Evolutionary conservation across 2,329 filamentous ascomycete species (phyloP), one percentile per base, ranked within the genome.

Genomic region (Calycina herbarum): DNA sequence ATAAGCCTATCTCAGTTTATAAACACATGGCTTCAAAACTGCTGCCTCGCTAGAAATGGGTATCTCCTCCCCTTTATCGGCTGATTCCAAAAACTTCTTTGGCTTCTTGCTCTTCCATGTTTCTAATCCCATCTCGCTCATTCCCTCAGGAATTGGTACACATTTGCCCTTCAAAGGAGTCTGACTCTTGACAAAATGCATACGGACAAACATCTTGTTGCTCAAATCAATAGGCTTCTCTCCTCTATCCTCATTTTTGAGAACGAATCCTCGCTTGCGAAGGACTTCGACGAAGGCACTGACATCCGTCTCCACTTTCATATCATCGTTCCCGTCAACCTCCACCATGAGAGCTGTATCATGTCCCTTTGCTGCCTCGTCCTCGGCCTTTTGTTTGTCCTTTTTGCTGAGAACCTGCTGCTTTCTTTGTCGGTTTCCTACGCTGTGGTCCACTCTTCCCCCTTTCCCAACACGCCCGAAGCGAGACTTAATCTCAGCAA

Each of bases 161-260:
- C 90, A 87, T 80, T 96, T 96, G 29, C 93, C 93, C 76, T 88
- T 89, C 1, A 83, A 83, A 0, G 94, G 90, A 57, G 87, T 81
- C 24, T 87, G 87, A n/a, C 85, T 87, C 81, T 98, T 99, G 73
- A 94, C 82, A 78, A 99, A 99, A 73, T 90, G 88, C 93, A 99
- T 94, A 80, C 90, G 92, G 71, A 98, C 94, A 81, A 99, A 99
- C 95, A 99, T 99, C 80, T 91, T 96, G 80, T 99, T 99, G 64
- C 85, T 86, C 74, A 96, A 81, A 79, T 99, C 93, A 10, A 96
- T 83, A 0, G 89, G 86, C 69, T 81, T 84, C 72, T 85, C 86
- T 8, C 86, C 63, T 8, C 40, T 58, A 4, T 64, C 63, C 13
- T 42, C 86, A 5, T 35, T 35, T 72, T 90, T 90, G 35, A 97